Base-by-base conservation (phyloP, 805 yeast species). In the Metschnikowia santaceciliae region DNA sequence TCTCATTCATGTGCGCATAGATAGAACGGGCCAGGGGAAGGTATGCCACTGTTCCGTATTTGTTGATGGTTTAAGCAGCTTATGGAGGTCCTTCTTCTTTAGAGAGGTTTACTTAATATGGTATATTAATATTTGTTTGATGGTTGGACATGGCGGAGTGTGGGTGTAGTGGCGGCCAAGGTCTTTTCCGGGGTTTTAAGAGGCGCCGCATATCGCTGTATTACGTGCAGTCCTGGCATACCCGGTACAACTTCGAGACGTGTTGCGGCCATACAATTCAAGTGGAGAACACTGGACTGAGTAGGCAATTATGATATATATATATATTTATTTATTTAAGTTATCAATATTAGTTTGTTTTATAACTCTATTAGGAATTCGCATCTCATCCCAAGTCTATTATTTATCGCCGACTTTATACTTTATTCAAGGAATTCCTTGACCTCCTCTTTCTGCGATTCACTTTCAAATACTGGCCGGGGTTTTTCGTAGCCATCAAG, bases 401-500 rank as follows among this genome's bases (percentile, higher is more conserved):
- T 26, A 2, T 26, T 26, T 26, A 26, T 26, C 30, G 30, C 30
- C 3, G 30, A 26, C 30, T 23, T 3, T 23, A 23, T 23, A 8
- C 7, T n/a, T 17, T 40, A 20, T 14, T 33, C 20, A 17, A 42
- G 38, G 22, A 42, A 19, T 20, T 33, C 32, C 32, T 42, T 42
- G 6, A 42, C 38, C n/a, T 33, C 38, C 3, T 20, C 32, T 22
- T n/a, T 35, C 34, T 46, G 43, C 11, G 55, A 49, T 22, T 53
- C 57, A 20, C 35, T 57, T 10, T 58, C 56, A 50, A 52, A 80
- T 46, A 63, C 71, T 8, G 80, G 82, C 49, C 84, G 64, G 19
- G 71, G 68, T 32, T 72, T 52, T 47, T 80, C 82, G 54, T 59
- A 82, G 1, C 79, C 82, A 6, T 67, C 70, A 2, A 66, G 59